These are phyloP conservation scores for Musa schizocarpa DNA, from an alignment of 176 grass and related monocot genomes.

Conservation along the genomic window DNA sequence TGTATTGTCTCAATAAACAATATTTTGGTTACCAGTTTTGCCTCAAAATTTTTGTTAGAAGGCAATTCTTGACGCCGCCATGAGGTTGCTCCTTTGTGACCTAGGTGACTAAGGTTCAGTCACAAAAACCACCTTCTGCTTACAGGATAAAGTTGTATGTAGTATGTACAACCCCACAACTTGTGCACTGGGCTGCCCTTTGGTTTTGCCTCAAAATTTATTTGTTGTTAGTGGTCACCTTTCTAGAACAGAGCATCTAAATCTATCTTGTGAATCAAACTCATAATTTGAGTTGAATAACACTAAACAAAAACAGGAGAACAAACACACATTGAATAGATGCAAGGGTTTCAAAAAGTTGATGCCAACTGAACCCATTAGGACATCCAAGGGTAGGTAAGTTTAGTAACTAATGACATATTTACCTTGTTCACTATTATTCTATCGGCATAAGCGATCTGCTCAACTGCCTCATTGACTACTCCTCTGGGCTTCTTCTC, in stretches of 20 bases:
- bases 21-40: neutral
- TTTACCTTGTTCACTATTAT: conserved; percentile 98
- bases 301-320: neutral
- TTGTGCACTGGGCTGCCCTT: no score
- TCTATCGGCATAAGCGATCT: conserved; percentile 96
- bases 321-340: no score
- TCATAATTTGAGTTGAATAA: neutral
- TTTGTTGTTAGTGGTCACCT: neutral
- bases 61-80: no score
- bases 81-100: no score
- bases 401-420: neutral
- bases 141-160: no score
- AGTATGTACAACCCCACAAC: no score
- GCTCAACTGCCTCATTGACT: conserved; percentile 90
- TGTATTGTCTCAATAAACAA: neutral
- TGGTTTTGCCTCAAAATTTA: neutral
- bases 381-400: neutral
- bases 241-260: neutral
- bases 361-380: neutral
- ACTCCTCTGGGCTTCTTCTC: conserved; percentile 92
- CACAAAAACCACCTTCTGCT: no score
- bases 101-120: no score
- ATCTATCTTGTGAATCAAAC: neutral
- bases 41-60: neutral
- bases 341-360: neutral